A percentile compares a stretch with the other conserved stretches of the same genome.
These are phyloP conservation scores for Podosphaera xanthii DNA, from an alignment of 2,329 filamentous ascomycete species.

Conservation along the genomic window DNA sequence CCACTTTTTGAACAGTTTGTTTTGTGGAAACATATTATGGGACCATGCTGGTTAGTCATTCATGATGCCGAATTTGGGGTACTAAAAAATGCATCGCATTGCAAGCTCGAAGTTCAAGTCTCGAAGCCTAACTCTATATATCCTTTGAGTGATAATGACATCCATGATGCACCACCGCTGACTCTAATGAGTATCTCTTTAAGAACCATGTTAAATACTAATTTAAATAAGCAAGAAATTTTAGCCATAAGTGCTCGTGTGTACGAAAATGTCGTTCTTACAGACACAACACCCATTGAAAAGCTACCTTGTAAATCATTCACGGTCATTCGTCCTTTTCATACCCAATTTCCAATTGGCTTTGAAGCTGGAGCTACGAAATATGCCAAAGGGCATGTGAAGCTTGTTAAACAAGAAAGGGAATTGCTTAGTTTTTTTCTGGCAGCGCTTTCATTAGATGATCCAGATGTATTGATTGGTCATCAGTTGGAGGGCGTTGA, in stretches of 20 bases:
- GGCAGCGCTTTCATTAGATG: constrained; percentile 64
- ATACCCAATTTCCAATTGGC: constrained; percentile 55
- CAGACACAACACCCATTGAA: constrained; percentile 70
- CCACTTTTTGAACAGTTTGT: constrained; percentile 95
- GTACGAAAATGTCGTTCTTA: constrained; percentile 74
- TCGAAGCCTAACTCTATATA: constrained; percentile 56
- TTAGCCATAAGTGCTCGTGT: constrained; percentile 75
- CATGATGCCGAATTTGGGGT: constrained; percentile 62
- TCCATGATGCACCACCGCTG: constrained; percentile 60
- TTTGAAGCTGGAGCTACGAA: constrained; percentile 56
- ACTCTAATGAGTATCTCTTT: constrained; percentile 91
- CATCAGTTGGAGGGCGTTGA: constrained; percentile 96
- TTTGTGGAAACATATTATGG: constrained; percentile 97
- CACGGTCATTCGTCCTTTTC: constrained; percentile 68
- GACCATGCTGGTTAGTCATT: constrained; percentile 90
- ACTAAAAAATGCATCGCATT: constrained; percentile 85
- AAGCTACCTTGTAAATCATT: constrained; percentile 77
- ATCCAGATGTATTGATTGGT: constrained; percentile 83
- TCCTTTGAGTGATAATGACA: constrained; percentile 53
- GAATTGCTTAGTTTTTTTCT: constrained; percentile 76
- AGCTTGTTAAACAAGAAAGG: constrained; percentile 61
- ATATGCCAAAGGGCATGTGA: constrained; percentile 54
- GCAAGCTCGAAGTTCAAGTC: constrained; percentile 77
- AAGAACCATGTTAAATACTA: constrained; percentile 68
- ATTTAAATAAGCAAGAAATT: constrained; percentile 92